A percentile compares a stretch with the other conserved stretches of the same genome.
Evolutionary conservation across 1,139 yeast species (phyloP).

Genomic region (Barnettozyma hawaiiensis): DNA sequence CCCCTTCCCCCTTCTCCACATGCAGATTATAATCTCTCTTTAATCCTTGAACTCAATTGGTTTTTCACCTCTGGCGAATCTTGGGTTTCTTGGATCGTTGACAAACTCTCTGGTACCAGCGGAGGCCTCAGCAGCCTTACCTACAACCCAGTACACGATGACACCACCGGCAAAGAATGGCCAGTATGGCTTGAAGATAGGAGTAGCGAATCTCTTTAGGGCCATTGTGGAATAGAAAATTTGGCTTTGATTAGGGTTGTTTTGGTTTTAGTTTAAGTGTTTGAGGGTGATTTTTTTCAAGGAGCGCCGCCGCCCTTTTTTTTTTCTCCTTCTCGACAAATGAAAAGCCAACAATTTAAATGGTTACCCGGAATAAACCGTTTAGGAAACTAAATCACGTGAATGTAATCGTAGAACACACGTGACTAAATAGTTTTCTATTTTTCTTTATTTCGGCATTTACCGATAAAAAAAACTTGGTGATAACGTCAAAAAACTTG

Average conservation of each 20-base stretch:
- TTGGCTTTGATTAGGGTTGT: not conserved
- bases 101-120: conserved; percentile 56
- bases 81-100: conserved; percentile 78
- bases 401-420: not conserved
- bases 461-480: conserved; percentile 1
- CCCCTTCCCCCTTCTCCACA: too few species aligned
- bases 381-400: too few species aligned
- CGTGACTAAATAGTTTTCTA: not conserved
- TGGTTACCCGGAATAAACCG: not conserved
- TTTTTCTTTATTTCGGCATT: not conserved
- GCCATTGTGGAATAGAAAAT: conserved; percentile 21
- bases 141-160: conserved; percentile 49
- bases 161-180: conserved; percentile 63
- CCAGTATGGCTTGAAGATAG: conserved; percentile 57
- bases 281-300: conserved; percentile 4
- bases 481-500: not conserved
- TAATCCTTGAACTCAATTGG: conserved; percentile 30
- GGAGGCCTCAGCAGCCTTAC: conserved; percentile 52
- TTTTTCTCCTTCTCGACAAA: conserved; percentile 1
- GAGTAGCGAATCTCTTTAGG: conserved; percentile 43
- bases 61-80: conserved; percentile 54
- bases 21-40: not conserved
- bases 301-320: too few species aligned
- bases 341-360: conserved; percentile 3
- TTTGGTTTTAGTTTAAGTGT: too few species aligned